Base-by-base conservation (phyloP, 331 rosid species). In the Phaseolus coccineus region DNA sequence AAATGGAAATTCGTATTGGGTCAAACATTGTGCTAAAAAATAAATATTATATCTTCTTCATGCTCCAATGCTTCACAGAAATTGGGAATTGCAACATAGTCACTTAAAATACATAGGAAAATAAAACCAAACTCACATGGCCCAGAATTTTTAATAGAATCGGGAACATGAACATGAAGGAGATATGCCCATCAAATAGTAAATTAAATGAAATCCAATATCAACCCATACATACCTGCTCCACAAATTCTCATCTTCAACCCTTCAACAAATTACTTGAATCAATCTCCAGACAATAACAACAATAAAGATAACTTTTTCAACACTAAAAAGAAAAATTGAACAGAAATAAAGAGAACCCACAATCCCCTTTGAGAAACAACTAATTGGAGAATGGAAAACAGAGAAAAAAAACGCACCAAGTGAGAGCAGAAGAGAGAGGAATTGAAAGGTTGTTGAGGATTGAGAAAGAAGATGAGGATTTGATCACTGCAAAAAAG, bases 171-270 rank as follows among this genome's bases (percentile, higher is more conserved):
- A 56, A 77, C 28, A 50, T 33, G 19, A 35, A 65, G 27, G 28
- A 63, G 70, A 19, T 15, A 44, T 40, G 14, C 3, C 28, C 75
- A 55, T 31, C 52, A 73, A 71, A 73, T 25, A 71, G 66, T 35
- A 50, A 69, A 50, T 31, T 7, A 73, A 84, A 76, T 0, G 53
- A 53, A 73, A 74, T 68, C 4, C 37, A 70, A 53, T 22, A 78
- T 40, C 48, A 77, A 73, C 22, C 46, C 84, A 56, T 82, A 85
- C 84, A 56, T 82, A 85, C 89, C 86, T 85, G 89, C 79, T 71
- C 84, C 73, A 75, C 82, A 85, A 73, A 85, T 39, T 74, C 84
- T 85, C 88, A 85, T 85, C 86, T 85, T 85, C 80, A 79, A 65
- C 70, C 82, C 86, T 85, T 85, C 83, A 77, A 85, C 31, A 59